Evolutionary conservation across 176 grass and related monocot species (phyloP).

Genomic region (Aegilops sharonensis): DNA sequence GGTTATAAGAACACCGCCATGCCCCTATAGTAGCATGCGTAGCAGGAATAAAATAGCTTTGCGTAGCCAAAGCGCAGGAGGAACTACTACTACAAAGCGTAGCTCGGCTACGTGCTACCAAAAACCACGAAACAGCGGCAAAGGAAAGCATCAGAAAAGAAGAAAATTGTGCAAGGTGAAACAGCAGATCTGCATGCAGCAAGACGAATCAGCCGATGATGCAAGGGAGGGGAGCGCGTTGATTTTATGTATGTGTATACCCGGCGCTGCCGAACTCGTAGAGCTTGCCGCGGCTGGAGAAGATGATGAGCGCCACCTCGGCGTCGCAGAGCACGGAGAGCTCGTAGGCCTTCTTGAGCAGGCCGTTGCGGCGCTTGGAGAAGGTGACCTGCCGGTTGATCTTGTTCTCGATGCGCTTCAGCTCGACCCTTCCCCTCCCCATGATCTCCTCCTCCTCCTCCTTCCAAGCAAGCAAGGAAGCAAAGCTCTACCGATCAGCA

Average conservation of each 20-base stretch:
- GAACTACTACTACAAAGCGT: neutral
- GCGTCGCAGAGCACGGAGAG: conserved; percentile 94
- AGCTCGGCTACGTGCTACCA: conserved; percentile 12
- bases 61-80: neutral
- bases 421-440: conserved; percentile 86
- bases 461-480: neutral
- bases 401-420: conserved; percentile 98
- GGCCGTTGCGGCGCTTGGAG: conserved; percentile 88
- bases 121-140: conserved; percentile 15
- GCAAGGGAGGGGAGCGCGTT: neutral
- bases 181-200: neutral
- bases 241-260: conserved; percentile 9
- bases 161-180: neutral
- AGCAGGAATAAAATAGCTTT: conserved; percentile 46
- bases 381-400: conserved; percentile 98
- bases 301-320: conserved; percentile 93
- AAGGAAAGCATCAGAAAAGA: neutral
- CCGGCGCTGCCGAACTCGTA: conserved; percentile 90
- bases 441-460: conserved; percentile 23
- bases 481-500: neutral
- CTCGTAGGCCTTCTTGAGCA: conserved; percentile 96
- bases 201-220: neutral
- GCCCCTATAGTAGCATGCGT: conserved; percentile 28
- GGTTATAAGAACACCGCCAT: conserved; percentile 52
- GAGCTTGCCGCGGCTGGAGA: conserved; percentile 93